Base-by-base conservation (phyloP, 495 filamentous ascomycete species). In the Annulohypoxylon nitens region DNA sequence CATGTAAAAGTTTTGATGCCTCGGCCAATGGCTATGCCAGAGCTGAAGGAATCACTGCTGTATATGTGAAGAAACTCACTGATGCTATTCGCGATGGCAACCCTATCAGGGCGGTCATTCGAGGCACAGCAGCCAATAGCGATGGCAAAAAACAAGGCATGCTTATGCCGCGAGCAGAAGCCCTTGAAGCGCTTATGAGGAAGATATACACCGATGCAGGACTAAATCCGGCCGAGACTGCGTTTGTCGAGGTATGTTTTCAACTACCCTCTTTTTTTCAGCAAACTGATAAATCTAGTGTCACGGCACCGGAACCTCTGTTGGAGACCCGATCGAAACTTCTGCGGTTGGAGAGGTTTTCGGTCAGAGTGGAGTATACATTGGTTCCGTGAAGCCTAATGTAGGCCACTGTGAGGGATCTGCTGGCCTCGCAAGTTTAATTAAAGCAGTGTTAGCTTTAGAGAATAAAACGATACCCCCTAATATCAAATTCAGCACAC, bases 341-440 rank as follows among this genome's bases (percentile, higher is more conserved):
- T 36, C 67, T 10, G 83, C 80, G 0, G 72, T 84, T 6, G 71
- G 77, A 1, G 62, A 69, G 25, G 73, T 76, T 20, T 78, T 82
- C 53, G 77, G 76, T 3, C 63, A 59, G 4, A 57, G 76, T 4
- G 77, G 80, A 2, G 70, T 86, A 2, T 78, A 80, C 57, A 80
- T 89, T 41, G 86, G 85, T 9, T 85, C 85, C 0, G 78, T 88
- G 1, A 88, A 89, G 66, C 81, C 83, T 0, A 86, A 87, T 65
- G 80, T 87, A 26, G 85, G 87, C 5, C 87, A 89, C 61, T 64
- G 78, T 7, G 87, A 88, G 72, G 85, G 79, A 3, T 78, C 82
- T 0, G 76, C 79, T 57, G 86, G 87, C 1, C 71, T 89, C 18
- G 79, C 82, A 0, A 82, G 81, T 18, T 60, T 89, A 7, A 85